These are phyloP conservation scores for Sugiyamaella americana DNA, from an alignment of 805 yeast species.

Conservation along the genomic window DNA sequence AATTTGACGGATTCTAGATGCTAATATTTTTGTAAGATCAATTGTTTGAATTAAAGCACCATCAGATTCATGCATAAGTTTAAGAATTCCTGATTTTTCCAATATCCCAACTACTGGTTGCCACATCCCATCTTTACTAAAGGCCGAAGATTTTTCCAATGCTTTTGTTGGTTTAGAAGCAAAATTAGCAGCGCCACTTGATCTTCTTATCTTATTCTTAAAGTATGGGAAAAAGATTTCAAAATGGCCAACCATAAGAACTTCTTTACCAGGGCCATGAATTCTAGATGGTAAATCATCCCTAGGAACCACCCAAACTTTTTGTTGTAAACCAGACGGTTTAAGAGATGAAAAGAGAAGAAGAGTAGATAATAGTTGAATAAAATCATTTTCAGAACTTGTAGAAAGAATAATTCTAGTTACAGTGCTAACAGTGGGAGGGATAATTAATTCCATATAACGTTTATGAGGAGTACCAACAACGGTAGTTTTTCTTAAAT, in stretches of 20 bases:
- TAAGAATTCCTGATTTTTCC: conserved; percentile 14
- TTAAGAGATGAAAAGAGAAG: conserved; percentile 20
- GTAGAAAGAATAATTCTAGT: conserved; percentile 16
- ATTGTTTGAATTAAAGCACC: conserved; percentile 16
- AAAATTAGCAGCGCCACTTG: conserved; percentile 5
- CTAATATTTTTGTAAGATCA: conserved; percentile 16
- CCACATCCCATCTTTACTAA: conserved; percentile 16
- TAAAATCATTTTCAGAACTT: conserved; percentile 18
- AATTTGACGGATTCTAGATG: conserved; percentile 18
- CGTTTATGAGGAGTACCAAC: conserved; percentile 13
- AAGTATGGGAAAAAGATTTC: conserved; percentile 17
- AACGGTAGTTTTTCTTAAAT: conserved; percentile 17
- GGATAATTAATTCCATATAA: conserved; percentile 19
- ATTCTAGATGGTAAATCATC: not conserved
- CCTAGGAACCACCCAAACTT: conserved; percentile 12
- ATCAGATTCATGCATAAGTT: conserved; percentile 16
- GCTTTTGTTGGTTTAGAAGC: conserved; percentile 6
- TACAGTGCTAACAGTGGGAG: conserved; percentile 6
- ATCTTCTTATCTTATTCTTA: conserved; percentile 2
- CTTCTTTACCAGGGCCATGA: not conserved
- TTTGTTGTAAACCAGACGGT: conserved; percentile 16
- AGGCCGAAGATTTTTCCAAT: conserved; percentile 8
- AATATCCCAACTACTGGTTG: conserved; percentile 15
- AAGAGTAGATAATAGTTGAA: conserved; percentile 16
- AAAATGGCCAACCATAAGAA: conserved; percentile 9